Conservation (phyloP, 2,329 filamentous ascomycete species). For the Pseudopyricularia cyperi region DNA sequence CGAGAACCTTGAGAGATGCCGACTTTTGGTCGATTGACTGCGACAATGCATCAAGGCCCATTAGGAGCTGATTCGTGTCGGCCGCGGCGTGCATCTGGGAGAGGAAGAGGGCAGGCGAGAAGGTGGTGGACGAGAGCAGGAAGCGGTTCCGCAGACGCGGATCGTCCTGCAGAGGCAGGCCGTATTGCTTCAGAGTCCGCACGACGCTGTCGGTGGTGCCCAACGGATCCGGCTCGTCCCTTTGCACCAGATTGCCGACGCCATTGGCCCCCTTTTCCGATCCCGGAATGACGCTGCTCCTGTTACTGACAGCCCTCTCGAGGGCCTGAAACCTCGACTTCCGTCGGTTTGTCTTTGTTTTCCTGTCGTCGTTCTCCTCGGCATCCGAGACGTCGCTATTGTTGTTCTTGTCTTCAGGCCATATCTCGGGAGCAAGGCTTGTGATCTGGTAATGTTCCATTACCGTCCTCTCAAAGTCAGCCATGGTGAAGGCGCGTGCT, state of each 20-base stretch:
- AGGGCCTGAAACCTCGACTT: conserved; percentile 78
- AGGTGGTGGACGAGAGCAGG: conserved; percentile 87
- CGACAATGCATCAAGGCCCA: conserved; percentile 75
- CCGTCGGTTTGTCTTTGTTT: conserved; percentile 39
- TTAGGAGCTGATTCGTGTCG: conserved; percentile 67
- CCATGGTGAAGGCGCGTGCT: conserved; percentile 27
- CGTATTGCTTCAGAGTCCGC: conserved; percentile 60
- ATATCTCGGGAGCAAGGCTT: conserved; percentile 66
- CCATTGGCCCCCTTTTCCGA: conserved; percentile 36
- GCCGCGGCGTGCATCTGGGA: conserved; percentile 82
- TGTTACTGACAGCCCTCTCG: conserved; percentile 59
- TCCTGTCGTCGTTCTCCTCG: conserved; percentile 31
- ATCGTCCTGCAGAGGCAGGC: conserved; percentile 76
- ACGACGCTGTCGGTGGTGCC: conserved; percentile 84
- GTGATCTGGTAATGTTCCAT: conserved; percentile 84
- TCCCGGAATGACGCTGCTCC: conserved; percentile 52
- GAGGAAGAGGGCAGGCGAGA: conserved; percentile 83
- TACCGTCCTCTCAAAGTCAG: conserved; percentile 63
- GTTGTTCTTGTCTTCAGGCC: conserved; percentile 72
- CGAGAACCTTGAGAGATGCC: conserved; percentile 86
- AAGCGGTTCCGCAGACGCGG: conserved; percentile 67
- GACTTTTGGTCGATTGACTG: conserved; percentile 96
- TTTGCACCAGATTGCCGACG: conserved; percentile 62
- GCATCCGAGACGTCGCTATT: conserved; percentile 49
- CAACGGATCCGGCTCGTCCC: conserved; percentile 85